These are phyloP conservation scores for Phialocephala subalpina DNA, from an alignment of 2,329 filamentous ascomycete genomes.

Conservation along the genomic window DNA sequence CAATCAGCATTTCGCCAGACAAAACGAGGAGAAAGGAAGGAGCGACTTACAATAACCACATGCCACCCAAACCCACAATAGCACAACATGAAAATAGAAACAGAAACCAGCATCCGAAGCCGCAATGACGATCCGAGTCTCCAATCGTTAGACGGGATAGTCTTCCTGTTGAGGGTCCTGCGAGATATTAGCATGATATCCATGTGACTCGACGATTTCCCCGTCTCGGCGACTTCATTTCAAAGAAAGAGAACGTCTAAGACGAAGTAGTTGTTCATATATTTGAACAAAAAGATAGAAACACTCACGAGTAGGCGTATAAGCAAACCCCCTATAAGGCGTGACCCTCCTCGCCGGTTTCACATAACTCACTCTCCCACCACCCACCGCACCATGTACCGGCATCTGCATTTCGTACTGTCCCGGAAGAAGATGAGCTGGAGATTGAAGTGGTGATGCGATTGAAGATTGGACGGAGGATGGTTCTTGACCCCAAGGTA, in stretches of 20 bases:
- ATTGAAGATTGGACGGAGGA: not conserved
- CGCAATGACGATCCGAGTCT: not conserved
- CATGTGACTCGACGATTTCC: not conserved
- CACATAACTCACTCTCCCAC: not conserved
- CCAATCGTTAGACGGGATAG: not conserved
- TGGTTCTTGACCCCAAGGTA: constrained; percentile 5
- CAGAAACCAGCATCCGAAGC: not conserved
- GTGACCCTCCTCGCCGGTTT: not conserved
- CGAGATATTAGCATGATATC: not conserved
- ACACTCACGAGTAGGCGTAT: constrained; percentile 7
- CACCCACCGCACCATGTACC: not conserved
- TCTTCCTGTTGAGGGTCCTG: constrained; percentile 7
- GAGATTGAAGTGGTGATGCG: not conserved
- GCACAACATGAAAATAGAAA: not conserved
- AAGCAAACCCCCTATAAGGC: constrained; percentile 10
- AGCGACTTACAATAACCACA: constrained; percentile 3
- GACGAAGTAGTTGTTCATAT: too few species aligned
- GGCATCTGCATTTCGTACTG: not conserved
- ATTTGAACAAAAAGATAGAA: not conserved
- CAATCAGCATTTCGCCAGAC: not conserved
- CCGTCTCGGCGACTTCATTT: not conserved
- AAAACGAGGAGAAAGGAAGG: not conserved
- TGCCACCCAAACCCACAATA: not conserved
- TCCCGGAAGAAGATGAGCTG: not conserved
- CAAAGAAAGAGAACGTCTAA: not conserved